Base-by-base conservation (phyloP, 495 filamentous ascomycete species). In the Penicillium samsonianum region DNA sequence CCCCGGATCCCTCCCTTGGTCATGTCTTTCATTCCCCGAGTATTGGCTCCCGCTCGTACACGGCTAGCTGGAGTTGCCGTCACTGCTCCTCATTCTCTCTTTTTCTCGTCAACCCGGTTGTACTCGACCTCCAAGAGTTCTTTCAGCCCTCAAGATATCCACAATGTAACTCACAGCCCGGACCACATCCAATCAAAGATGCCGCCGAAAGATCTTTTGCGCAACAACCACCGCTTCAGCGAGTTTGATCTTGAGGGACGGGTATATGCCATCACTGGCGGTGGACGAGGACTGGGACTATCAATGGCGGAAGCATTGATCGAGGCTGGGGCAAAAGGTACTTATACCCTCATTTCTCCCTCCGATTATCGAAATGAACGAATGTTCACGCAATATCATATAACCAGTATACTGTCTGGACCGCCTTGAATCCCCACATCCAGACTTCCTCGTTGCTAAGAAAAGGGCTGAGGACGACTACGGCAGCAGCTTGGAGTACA, bases 281-380 rank as follows among this genome's bases (percentile, higher is more conserved):
- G 84, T 20, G 85, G 78, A 28, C 71, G 80, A 52, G 85, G 87
- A 5, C 69, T 90, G 4, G 87, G 88, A 9, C 72, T 91, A 7
- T 77, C 80, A 4, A 80, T 90, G 69, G 84, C 84, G 2, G 86
- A 89, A 63, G 87, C 84, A 9, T 72, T 90, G n/a, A 79, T 85
- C 44, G 86, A 90, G 63, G 85, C 87, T 14, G 87, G 87, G 10
- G 87, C 82, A 2, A 82, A 81, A 64, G 84, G 85, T 87, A 75
- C 6, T 2, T 19, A 11, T 14, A 28, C 19, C 1, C 22, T 38
- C 19, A n/a, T 44, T 41, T n/a, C n/a, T 22, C 3, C 31, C 23
- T 8, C 10, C 6, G 9, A 25, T 30, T n/a, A 10, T 54, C 46
- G 10, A 25, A 4, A 25, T 28, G 26, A 33, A 49, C 31, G 45